Conservation (phyloP, 192 early-diverging fungal genomes). For the Haplosporangium gracile region DNA sequence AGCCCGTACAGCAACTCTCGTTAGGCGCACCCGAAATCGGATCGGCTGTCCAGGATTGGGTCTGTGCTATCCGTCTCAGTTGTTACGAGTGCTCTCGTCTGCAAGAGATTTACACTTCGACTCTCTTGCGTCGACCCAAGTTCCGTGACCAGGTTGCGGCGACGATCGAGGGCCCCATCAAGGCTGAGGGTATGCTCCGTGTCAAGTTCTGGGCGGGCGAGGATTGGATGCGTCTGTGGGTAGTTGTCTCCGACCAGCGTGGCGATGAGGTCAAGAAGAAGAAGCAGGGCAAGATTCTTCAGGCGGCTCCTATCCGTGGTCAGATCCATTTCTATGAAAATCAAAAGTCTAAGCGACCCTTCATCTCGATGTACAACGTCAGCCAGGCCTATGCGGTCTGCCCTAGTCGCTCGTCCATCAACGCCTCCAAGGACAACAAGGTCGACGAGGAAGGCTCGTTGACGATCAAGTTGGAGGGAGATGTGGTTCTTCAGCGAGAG, state of each 20-base stretch:
- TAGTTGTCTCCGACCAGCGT: constrained; percentile 65
- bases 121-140: constrained; percentile 59
- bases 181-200: constrained; percentile 68
- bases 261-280: constrained; percentile 64
- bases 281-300: constrained; percentile 59
- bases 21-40: constrained; percentile 67
- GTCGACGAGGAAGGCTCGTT: constrained; percentile 48
- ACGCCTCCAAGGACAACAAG: constrained; percentile 51
- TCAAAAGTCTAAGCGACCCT: constrained; percentile 64
- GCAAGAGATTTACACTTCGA: constrained; percentile 81
- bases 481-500: constrained; percentile 52
- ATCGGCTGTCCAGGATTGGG: constrained; percentile 74
- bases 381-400: constrained; percentile 69
- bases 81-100: constrained; percentile 82
- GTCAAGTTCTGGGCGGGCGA: constrained; percentile 65
- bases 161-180: constrained; percentile 66
- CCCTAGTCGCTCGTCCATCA: constrained; percentile 53
- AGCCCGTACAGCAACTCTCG: constrained; percentile 44
- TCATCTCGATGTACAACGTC: constrained; percentile 65
- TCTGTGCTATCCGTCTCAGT: constrained; percentile 76
- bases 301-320: constrained; percentile 58
- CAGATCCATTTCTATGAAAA: constrained; percentile 66
- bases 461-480: constrained; percentile 50
- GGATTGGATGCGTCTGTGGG: constrained; percentile 65
- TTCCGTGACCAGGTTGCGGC: constrained; percentile 62